These are phyloP conservation scores for Paracoccidioides brasiliensis DNA, from an alignment of 2,329 filamentous ascomycete species.

Conservation along the genomic window DNA sequence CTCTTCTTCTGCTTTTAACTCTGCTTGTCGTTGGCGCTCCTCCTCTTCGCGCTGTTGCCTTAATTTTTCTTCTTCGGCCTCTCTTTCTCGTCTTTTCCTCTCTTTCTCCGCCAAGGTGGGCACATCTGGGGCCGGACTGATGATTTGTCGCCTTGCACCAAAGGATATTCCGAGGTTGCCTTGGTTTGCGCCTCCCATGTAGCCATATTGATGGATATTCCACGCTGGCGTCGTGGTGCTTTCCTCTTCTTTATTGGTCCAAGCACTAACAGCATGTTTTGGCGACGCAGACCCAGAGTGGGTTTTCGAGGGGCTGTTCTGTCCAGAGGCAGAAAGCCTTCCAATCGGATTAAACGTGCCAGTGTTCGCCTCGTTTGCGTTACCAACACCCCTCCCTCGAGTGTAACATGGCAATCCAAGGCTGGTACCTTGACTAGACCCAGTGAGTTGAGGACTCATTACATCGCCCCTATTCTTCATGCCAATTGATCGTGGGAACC, in stretches of 20 bases:
- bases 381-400: constrained; percentile 39
- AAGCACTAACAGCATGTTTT: constrained; percentile 56
- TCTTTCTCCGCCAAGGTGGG: constrained; percentile 79
- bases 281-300: constrained; percentile 38
- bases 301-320: constrained; percentile 51
- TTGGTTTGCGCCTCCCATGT: constrained; percentile 94
- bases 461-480: constrained; percentile 48
- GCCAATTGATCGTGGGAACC: constrained; percentile 65
- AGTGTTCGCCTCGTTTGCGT: constrained; percentile 34
- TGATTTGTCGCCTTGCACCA: constrained; percentile 85
- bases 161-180: constrained; percentile 90
- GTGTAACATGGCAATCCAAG: constrained; percentile 28
- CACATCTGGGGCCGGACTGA: constrained; percentile 62
- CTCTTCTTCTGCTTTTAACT: constrained; percentile 39
- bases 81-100: constrained; percentile 46
- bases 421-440: constrained; percentile 40
- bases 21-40: constrained; percentile 33
- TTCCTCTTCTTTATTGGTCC: constrained; percentile 79
- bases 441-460: constrained; percentile 55
- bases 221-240: constrained; percentile 73
- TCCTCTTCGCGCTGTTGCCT: constrained; percentile 40
- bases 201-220: constrained; percentile 98
- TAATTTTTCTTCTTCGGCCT: constrained; percentile 41
- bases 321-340: constrained; percentile 32
- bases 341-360: constrained; percentile 33